A percentile compares a stretch with the other conserved stretches of the same genome.
phyloP scores from a whole-genome alignment of 164 flowering plant genomes.

The Taxillus chinensis region DNA sequence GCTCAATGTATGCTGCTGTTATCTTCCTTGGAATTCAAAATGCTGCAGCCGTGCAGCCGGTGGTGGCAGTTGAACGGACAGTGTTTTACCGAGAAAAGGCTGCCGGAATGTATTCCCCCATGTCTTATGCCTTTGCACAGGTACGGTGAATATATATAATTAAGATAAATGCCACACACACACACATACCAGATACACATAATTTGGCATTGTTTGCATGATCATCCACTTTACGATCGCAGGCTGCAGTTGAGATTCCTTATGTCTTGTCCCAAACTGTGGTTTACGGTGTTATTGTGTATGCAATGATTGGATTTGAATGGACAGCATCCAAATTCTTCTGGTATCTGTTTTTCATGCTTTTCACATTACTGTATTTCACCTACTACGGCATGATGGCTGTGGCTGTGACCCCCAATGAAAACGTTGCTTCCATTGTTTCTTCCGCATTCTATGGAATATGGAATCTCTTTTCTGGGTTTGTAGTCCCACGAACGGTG shows the following conservation, averaged over 20 bases:
- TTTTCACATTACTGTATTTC: conserved; percentile 20
- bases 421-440: conserved; percentile 20
- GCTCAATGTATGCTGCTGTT: conserved; percentile 2
- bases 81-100: conserved; percentile 38
- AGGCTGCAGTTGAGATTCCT: conserved; percentile 3
- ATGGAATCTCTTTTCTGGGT: conserved; percentile 29
- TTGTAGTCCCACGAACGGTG: conserved; percentile 26
- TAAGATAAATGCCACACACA: not conserved
- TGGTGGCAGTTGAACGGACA: conserved; percentile 27
- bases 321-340: conserved; percentile 23
- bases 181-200: not conserved
- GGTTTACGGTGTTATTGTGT: conserved; percentile 6
- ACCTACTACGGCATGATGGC: conserved; percentile 26
- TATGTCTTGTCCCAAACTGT: not conserved
- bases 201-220: not conserved
- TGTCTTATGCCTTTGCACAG: conserved; percentile 34
- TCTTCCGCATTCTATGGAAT: conserved; percentile 19
- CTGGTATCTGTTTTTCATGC: conserved; percentile 24
- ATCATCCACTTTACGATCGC: not conserved
- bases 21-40: conserved; percentile 2
- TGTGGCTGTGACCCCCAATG: conserved; percentile 20
- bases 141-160: conserved; percentile 8
- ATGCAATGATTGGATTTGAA: conserved; percentile 12
- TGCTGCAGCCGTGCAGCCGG: conserved; percentile 24
- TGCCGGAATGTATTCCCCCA: conserved; percentile 38